Evolutionary conservation across 2,329 filamentous ascomycete genomes (phyloP), one percentile per base, ranked within the genome.

Genomic region (Sporothrix pallida): DNA sequence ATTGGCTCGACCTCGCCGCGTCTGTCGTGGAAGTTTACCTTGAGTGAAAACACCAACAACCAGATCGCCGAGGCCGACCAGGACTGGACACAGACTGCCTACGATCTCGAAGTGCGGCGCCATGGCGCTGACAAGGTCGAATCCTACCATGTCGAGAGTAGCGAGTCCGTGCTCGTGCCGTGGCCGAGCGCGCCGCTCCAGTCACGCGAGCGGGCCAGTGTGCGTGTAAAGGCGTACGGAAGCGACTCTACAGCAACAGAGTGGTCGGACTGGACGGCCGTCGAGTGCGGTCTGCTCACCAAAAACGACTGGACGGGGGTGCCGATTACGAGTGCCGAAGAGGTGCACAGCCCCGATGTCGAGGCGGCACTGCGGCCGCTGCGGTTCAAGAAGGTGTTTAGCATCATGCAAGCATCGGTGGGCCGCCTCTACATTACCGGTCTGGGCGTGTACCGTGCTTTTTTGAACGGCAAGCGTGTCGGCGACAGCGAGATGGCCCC

Each of bases 401-500:
- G 7, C 3, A 23, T 44, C 12, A 15, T 62, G 4, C 77, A 1
- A 80, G 78, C 7, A 83, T 85, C 62, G 62, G 23, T 42, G 13
- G 77, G 85, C n/a, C 76, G 80, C 5, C 76, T 83, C 1, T 82
- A 83, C 71, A 79, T 81, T 52, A 82, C 81, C 1, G 78, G 78
- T 1, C 75, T 78, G 12, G 82, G 82, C 10, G 77, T 82, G 1
- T 83, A 80, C 71, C 75, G 78, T 37, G 80, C 78, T 0, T 78
- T 77, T 10, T 44, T 67, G 42, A 83, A 84, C 74, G 81, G 81
- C 1, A 70, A 76, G 15, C 74, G 71, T n/a, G 77, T 82, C 3
- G 78, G 77, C 0, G 76, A 80, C 72, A 75, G 79, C n/a, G 75
- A 77, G 48, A 75, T 83, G 77, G 81, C 82, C 26, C 83, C 83